Conservation (phyloP, 2,329 filamentous ascomycete species). For the Acrodontium crateriforme region DNA sequence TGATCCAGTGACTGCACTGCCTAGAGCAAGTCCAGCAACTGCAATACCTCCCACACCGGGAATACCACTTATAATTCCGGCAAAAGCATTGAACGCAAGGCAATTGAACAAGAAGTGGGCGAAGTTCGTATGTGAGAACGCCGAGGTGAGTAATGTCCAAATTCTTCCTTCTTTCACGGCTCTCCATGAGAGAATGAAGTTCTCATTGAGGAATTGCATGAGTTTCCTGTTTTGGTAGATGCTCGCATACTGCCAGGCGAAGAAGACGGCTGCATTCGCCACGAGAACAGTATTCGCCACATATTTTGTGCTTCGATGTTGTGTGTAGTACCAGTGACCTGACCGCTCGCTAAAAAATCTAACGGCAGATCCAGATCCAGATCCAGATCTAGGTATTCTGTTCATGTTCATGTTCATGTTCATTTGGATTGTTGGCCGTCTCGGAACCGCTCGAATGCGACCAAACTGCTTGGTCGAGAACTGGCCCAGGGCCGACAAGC, state of each 20-base stretch:
- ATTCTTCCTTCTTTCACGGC: constrained; percentile 20
- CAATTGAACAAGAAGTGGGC: constrained; percentile 30
- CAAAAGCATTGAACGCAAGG: constrained; percentile 26
- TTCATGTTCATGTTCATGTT: no score
- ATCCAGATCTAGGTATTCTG: no score
- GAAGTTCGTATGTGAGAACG: constrained; percentile 25
- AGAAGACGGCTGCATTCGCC: constrained; percentile 29
- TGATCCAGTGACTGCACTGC: constrained; percentile 14
- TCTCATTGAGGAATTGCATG: constrained; percentile 8
- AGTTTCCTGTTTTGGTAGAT: constrained; percentile 10
- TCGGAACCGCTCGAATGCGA: no score
- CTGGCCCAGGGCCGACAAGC: no score
- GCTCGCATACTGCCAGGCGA: constrained; percentile 22
- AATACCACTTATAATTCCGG: constrained; percentile 17
- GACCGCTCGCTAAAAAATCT: no score
- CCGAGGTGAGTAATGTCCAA: constrained; percentile 26
- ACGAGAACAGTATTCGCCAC: no score
- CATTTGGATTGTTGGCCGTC: no score
- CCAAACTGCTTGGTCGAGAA: no score
- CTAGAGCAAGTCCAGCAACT: constrained; percentile 12
- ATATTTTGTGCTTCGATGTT: no score
- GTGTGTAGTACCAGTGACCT: no score
- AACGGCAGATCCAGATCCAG: no score
- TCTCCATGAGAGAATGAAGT: constrained; percentile 21
- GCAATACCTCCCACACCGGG: constrained; percentile 17